These are phyloP conservation scores for Dendrostoma leiphaemia DNA, from an alignment of 2,329 filamentous ascomycete species.

Conservation along the genomic window DNA sequence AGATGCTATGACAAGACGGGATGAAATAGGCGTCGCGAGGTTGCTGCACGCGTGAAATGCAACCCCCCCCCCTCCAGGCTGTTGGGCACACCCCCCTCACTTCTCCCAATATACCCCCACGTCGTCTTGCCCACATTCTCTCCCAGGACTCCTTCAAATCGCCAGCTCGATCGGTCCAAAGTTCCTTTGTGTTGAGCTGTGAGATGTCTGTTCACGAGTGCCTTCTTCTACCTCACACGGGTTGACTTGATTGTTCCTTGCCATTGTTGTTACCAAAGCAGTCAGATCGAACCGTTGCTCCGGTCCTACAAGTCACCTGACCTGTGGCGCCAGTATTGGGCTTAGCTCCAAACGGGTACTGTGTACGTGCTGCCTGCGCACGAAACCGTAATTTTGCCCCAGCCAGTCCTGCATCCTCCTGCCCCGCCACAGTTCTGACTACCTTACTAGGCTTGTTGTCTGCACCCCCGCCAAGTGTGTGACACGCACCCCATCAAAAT, in stretches of 20 bases:
- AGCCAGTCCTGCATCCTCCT: no score
- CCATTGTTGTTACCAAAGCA: neutral
- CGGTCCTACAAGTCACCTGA: slow-evolving; percentile 1
- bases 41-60: no score
- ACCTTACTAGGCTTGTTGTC: no score
- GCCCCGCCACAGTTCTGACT: no score
- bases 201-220: no score
- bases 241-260: neutral
- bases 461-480: no score
- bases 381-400: slow-evolving; percentile 2
- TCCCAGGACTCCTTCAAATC: no score
- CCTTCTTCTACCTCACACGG: neutral
- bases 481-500: neutral
- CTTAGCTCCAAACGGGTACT: neutral
- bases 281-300: neutral
- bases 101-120: no score
- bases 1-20: neutral
- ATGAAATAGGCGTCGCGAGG: neutral
- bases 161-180: no score
- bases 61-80: neutral
- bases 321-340: neutral
- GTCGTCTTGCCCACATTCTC: no score
- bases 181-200: no score
- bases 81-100: neutral
- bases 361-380: no score